A percentile compares a stretch with the other conserved stretches of the same genome.
phyloP scores from a whole-genome alignment of 2,329 filamentous ascomycete species.

The Sclerotiophoma versabilis region DNA sequence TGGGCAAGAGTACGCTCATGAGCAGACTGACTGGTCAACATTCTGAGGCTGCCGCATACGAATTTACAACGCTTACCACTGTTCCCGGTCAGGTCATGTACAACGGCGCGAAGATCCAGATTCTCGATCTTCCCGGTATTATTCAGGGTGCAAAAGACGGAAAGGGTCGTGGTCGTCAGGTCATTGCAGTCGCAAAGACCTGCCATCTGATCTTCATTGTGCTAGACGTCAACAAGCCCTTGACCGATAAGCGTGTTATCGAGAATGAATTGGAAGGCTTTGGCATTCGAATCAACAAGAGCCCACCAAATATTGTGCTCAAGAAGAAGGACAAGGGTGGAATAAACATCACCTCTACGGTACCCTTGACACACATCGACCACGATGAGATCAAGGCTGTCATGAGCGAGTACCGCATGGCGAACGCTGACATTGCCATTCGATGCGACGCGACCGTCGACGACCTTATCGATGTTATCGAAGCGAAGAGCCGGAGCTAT shows the following conservation, averaged over 20 bases:
- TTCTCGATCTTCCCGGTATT: slow-evolving; percentile 97
- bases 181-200: slow-evolving; percentile 98
- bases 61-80: slow-evolving; percentile 97
- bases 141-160: slow-evolving; percentile 99
- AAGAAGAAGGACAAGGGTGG: slow-evolving; percentile 99
- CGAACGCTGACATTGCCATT: slow-evolving; percentile 95
- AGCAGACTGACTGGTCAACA: slow-evolving; percentile 93
- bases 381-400: slow-evolving; percentile 97
- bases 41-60: slow-evolving; percentile 95
- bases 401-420: slow-evolving; percentile 96
- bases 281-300: slow-evolving; percentile 96
- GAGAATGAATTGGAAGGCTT: slow-evolving; percentile 96
- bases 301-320: slow-evolving; percentile 97
- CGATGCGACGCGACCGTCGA: slow-evolving; percentile 97
- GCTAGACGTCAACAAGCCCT: slow-evolving; percentile 95
- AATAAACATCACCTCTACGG: slow-evolving; percentile 93
- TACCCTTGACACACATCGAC: slow-evolving; percentile 90
- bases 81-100: slow-evolving; percentile 96
- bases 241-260: slow-evolving; percentile 96
- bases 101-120: slow-evolving; percentile 97
- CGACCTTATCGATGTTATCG: slow-evolving; percentile 93
- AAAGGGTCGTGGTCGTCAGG: slow-evolving; percentile 94
- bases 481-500: slow-evolving; percentile 93
- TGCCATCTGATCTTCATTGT: slow-evolving; percentile 99
- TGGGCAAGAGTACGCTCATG: slow-evolving; percentile 98